Base-by-base conservation (phyloP, 805 yeast genomes). In the Naumovozyma baii region DNA sequence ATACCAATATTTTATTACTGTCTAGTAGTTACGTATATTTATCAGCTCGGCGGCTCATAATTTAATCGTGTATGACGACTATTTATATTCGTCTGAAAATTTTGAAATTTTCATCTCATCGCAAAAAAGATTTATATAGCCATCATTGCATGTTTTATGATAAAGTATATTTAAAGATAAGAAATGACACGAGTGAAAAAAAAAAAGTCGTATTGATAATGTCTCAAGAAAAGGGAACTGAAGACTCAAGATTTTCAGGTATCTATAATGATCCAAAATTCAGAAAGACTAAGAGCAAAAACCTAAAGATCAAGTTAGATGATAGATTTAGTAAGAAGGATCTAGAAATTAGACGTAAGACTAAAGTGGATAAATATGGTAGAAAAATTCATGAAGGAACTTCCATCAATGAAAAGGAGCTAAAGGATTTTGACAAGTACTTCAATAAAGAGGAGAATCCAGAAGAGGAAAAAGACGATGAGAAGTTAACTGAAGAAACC, bases 181-280 rank as follows among this genome's bases (percentile, higher is more conserved):
- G n/a, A n/a, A n/a, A n/a, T n/a, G n/a, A n/a, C n/a, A n/a, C 18
- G 37, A 22, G 13, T 9, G 16, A 36, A 28, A 18, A 12, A 22
- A 22, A 22, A 8, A 4, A 10, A 15, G 20, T 9, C 16, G n/a
- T 22, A 8, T 13, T 18, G 12, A 37, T 30, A 7, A 52, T 52
- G 59, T 41, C 50, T 19, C 47, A 41, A 30, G 44, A 49, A 14
- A 42, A 44, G 19, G 46, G 70, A 4, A 72, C 79, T 2, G 52
- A 61, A 3, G 97, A 92, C 64, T 72, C 80, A 18, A 75, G 97
- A 57, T 90, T 90, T 61, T 64, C 82, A 7, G 68, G 78, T 7
- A 81, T 90, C 5, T 85, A 81, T 51, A 75, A 72, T 47, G 98
- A 92, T 61, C 97, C 97, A 3, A 71, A 95, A 46, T 92, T 90